Conservation (phyloP, 352 stramenopile genomes). For the Phytophthora tentaculata region DNA sequence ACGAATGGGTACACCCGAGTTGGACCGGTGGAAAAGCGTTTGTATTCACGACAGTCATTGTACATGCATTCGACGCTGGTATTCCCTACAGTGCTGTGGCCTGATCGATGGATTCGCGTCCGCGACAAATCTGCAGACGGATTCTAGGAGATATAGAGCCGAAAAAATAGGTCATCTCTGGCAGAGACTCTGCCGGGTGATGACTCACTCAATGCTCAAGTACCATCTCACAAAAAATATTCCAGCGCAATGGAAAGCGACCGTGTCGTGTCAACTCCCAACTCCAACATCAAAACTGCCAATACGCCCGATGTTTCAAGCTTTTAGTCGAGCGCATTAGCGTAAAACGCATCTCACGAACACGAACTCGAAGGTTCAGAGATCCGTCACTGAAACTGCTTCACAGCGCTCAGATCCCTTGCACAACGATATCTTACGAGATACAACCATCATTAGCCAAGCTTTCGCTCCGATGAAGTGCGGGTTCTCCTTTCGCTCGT, state of each 20-base stretch:
- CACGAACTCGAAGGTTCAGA: slow-evolving; percentile 15
- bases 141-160: slow-evolving; percentile 1
- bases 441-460: no score
- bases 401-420: no score
- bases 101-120: slow-evolving; percentile 12
- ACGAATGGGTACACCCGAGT: slow-evolving; percentile 19
- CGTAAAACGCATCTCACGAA: slow-evolving; percentile 7
- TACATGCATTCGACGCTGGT: no score
- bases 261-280: neutral
- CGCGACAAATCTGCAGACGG: slow-evolving; percentile 19
- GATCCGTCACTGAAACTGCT: neutral
- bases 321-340: neutral
- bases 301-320: neutral
- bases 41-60: no score
- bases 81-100: neutral
- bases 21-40: no score
- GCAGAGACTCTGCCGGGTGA: slow-evolving; percentile 25
- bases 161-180: neutral
- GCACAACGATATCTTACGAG: no score
- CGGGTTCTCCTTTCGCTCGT: no score
- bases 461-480: no score
- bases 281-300: neutral
- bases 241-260: neutral
- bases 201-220: slow-evolving; percentile 1
- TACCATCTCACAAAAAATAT: slow-evolving; percentile 4